These are phyloP conservation scores for Aspergillus sp. DNA, from an alignment of 2,329 filamentous ascomycete genomes.

Conservation along the genomic window DNA sequence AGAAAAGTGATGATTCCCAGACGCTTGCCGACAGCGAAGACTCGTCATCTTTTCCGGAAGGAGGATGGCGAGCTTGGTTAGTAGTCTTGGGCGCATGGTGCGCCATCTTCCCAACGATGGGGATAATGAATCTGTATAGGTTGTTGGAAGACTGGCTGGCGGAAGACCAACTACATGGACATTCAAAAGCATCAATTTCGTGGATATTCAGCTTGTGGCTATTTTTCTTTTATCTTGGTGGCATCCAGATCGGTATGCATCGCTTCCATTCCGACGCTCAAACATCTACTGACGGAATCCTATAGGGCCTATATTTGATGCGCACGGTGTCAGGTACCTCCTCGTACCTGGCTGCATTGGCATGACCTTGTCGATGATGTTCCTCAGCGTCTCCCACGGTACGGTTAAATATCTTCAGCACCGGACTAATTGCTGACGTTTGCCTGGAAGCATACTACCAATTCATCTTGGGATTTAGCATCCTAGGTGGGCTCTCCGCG, in stretches of 20 bases:
- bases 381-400: constrained; percentile 15
- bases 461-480: constrained; percentile 13
- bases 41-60: constrained; percentile 31
- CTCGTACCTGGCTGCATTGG: constrained; percentile 35
- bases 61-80: constrained; percentile 41
- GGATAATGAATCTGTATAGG: constrained; percentile 35
- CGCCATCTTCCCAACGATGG: constrained; percentile 38
- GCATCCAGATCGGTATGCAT: constrained; percentile 32
- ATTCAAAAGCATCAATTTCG: constrained; percentile 31
- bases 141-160: constrained; percentile 35
- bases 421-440: not conserved
- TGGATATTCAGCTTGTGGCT: constrained; percentile 40
- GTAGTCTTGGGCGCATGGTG: constrained; percentile 42
- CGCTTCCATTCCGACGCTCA: not conserved
- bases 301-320: constrained; percentile 36
- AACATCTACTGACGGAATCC: not conserved
- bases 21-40: not conserved
- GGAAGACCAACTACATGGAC: constrained; percentile 31
- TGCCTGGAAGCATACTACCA: constrained; percentile 12
- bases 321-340: constrained; percentile 29
- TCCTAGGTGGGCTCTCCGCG: constrained; percentile 13
- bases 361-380: constrained; percentile 11
- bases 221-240: constrained; percentile 36
- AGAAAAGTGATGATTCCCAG: not conserved
- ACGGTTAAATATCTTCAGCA: not conserved